Evolutionary conservation across 305 asterid genomes (phyloP), one percentile per base, ranked within the genome.

Genomic region (Fraxinus greggii): DNA sequence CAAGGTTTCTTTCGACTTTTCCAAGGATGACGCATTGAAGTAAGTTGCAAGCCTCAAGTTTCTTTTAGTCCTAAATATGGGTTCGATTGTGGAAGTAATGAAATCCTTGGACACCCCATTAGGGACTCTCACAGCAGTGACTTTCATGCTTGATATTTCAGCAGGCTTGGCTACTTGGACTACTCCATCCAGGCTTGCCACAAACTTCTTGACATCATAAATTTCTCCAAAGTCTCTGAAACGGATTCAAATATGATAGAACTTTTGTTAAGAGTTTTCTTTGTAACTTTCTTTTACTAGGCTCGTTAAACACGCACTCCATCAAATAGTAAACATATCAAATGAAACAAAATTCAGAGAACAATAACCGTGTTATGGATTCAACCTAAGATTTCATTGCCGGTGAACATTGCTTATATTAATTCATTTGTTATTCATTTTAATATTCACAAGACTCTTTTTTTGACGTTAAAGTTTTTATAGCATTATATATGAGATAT

Each of bases 161-260:
- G 84, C 17, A 0, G 90, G 84, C 0, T 89, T 79, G 79, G 59
- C 19, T 48, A 48, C 59, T 15, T 48, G 59, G 59, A 93, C 88
- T 48, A 48, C 59, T 15, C 93, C 93, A 17, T 86, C 35, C 13
- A 95, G 88, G 85, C 90, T 95, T 83, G 69, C 24, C 0, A 85
- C 61, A 80, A 95, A 93, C 21, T 85, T 81, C 19, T 88, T 65
- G 51, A 67, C 85, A 76, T 93, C 94, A 72, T 94, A 92, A 13
- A 92, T 65, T 31, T 94, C 98, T 80, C 77, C 93, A 4, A 93
- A 92, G 1, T 32, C 61, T 83, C 98, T 95, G 87, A 23, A 85
- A 86, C 77, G 7, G 21, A 65, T 31, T 24, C 54, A 29, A 19
- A 17, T 72, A 28, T 73, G 65, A 54, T 29, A 7, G 42, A 36